Evolutionary conservation across 176 grass and related monocot genomes (phyloP).

Genomic region (Cenchrus purpureus): DNA sequence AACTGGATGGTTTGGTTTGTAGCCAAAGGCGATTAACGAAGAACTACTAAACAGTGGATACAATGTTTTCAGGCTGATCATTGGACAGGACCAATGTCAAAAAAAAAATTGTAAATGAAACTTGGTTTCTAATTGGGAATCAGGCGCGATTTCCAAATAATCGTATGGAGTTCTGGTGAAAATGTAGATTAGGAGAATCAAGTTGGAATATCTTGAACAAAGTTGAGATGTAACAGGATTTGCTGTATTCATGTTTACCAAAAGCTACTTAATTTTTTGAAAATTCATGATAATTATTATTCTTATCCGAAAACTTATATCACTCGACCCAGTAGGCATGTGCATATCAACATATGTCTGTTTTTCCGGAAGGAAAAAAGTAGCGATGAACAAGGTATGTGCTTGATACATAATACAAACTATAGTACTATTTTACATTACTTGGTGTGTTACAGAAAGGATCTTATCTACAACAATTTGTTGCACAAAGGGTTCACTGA

Average conservation of each 20-base stretch:
- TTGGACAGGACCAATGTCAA: conserved; percentile 6
- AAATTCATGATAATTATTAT: too few relatives aligned
- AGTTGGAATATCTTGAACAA: neutral
- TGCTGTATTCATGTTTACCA: neutral
- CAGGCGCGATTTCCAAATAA: neutral
- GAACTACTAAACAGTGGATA: neutral
- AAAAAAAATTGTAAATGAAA: conserved; percentile 21
- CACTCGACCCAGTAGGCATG: too few relatives aligned
- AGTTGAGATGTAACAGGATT: neutral
- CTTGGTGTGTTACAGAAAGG: neutral
- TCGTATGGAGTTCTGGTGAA: neutral
- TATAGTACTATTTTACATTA: neutral
- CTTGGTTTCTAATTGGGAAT: conserved; percentile 14
- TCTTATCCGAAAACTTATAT: neutral
- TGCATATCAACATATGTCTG: neutral
- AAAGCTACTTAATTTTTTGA: neutral
- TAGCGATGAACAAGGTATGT: neutral
- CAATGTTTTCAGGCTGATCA: conserved; percentile 17
- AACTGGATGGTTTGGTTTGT: conserved; percentile 18
- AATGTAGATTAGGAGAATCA: neutral
- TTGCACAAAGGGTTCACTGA: neutral
- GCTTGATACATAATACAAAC: neutral
- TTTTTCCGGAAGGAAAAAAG: neutral
- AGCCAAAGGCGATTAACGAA: conserved; percentile 14
- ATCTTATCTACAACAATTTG: neutral